A percentile compares a stretch with the other conserved stretches of the same genome.
Evolutionary conservation across 805 yeast species (phyloP).

Genomic region (Wickerhamomyces sydowiorum): DNA sequence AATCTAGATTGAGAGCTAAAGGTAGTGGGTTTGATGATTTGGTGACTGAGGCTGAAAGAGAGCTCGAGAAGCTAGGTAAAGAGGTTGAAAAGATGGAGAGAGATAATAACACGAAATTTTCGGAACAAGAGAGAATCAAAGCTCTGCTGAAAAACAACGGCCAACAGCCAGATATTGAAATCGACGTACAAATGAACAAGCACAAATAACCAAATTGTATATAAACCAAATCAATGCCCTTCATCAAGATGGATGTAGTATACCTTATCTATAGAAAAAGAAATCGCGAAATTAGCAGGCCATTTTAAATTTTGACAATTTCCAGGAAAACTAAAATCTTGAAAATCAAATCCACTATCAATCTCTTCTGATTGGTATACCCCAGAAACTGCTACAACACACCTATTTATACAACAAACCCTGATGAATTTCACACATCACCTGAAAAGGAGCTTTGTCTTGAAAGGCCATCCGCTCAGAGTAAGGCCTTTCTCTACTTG

Average conservation of each 20-base stretch:
- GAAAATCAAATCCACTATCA: neutral
- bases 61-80: conserved; percentile 46
- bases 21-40: conserved; percentile 62
- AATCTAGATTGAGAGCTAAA: conserved; percentile 65
- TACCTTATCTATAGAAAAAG: no score
- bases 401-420: no score
- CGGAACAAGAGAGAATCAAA: conserved; percentile 13
- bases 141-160: conserved; percentile 5
- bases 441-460: neutral
- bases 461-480: neutral
- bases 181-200: conserved; percentile 14
- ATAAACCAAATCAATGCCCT: neutral
- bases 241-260: no score
- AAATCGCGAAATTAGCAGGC: no score
- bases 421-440: neutral
- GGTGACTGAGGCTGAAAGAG: conserved; percentile 58
- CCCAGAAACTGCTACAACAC: neutral
- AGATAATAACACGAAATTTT: neutral
- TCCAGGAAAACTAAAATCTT: neutral
- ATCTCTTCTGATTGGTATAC: neutral
- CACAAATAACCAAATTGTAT: conserved; percentile 1
- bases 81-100: conserved; percentile 11
- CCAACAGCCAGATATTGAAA: conserved; percentile 12
- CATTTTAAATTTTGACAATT: no score
- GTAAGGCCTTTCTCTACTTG: neutral